Conservation (phyloP, 768 basidiomycete genomes). For the Auricularia cornea region DNA sequence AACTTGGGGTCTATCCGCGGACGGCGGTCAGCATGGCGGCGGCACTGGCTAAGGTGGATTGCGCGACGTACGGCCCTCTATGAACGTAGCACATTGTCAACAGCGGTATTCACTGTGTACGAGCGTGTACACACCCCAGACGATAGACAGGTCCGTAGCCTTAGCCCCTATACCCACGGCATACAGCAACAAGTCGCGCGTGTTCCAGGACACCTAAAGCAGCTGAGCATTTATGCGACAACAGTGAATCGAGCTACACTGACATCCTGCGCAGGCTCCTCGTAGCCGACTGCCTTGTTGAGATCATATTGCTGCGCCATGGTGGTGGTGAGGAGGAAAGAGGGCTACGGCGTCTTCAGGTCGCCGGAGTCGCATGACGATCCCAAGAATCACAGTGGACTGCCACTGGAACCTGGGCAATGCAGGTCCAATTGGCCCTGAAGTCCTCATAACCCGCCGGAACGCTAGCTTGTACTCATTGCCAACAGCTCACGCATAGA, state of each 20-base stretch:
- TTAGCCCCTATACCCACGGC: conserved; percentile 79
- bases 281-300: conserved; percentile 55
- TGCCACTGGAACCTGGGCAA: background rate
- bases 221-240: background rate
- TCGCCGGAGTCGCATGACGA: background rate
- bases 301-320: conserved; percentile 33
- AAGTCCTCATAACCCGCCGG: background rate
- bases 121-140: conserved; percentile 49
- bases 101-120: background rate
- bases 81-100: background rate
- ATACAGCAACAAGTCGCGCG: conserved; percentile 72
- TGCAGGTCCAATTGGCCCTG: background rate
- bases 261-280: conserved; percentile 47
- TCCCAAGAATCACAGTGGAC: background rate
- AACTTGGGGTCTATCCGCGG: conserved; percentile 49
- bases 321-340: background rate
- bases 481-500: background rate
- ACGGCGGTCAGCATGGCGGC: background rate
- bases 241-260: conserved; percentile 11
- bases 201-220: conserved; percentile 70
- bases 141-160: conserved; percentile 54
- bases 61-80: background rate
- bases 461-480: too few relatives aligned
- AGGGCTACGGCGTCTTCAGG: background rate
- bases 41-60: background rate